These are phyloP conservation scores for Mikania micrantha DNA, from an alignment of 129 eudicot species.

Conservation along the genomic window DNA sequence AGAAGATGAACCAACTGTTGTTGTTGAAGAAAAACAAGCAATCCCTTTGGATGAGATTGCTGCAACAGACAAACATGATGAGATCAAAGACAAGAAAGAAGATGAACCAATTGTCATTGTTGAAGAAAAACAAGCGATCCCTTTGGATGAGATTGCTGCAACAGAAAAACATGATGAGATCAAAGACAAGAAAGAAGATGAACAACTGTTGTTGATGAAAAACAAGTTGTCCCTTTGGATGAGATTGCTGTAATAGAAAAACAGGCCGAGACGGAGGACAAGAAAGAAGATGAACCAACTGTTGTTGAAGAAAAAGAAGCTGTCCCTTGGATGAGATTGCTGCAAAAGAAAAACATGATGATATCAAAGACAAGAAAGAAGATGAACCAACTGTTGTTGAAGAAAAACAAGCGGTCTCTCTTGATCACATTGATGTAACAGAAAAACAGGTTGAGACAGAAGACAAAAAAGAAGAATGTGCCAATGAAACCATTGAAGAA, in stretches of 20 bases:
- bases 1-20: too few species aligned
- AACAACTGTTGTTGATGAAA: background rate
- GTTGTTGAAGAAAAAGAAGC: conserved; percentile 4
- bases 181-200: conserved; percentile 19
- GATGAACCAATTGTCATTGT: too few species aligned
- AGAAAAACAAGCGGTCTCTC: conserved; percentile 2
- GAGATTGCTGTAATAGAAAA: conserved; percentile 1
- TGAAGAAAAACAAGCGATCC: background rate
- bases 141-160: conserved; percentile 19
- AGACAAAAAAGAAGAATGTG: conserved; percentile 15
- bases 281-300: background rate
- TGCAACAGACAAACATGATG: background rate
- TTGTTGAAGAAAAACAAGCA: too few species aligned
- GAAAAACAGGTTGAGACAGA: background rate
- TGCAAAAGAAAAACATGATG: background rate
- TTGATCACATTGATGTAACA: background rate
- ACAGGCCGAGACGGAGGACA: too few species aligned
- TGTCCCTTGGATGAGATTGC: conserved; percentile 22
- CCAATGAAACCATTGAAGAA: conserved; percentile 13
- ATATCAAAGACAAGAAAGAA: conserved; percentile 13
- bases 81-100: conserved; percentile 7
- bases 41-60: too few species aligned
- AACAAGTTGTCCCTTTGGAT: too few species aligned
- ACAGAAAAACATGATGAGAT: background rate
- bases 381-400: background rate